These are phyloP conservation scores for Pichia thaimueangensis DNA, from an alignment of 805 yeast species.

Conservation along the genomic window DNA sequence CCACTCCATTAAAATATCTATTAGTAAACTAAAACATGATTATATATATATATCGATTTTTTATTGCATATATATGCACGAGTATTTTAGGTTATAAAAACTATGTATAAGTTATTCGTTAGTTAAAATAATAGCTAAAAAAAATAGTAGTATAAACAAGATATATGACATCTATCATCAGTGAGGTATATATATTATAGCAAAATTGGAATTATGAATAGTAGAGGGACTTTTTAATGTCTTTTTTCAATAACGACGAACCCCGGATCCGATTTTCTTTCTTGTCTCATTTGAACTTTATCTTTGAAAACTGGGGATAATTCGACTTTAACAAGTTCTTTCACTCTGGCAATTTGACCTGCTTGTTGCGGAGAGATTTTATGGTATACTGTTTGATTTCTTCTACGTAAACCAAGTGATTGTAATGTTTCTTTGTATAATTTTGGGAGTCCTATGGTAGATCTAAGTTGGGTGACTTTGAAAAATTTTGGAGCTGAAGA, in stretches of 20 bases:
- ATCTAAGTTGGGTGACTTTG: constrained; percentile 71
- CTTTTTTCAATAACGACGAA: constrained; percentile 39
- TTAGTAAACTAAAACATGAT: no score
- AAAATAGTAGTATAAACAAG: no score
- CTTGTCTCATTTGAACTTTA: constrained; percentile 43
- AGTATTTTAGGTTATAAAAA: no score
- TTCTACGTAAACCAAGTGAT: constrained; percentile 66
- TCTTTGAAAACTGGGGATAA: constrained; percentile 50
- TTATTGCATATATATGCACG: no score
- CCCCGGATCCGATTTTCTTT: constrained; percentile 62
- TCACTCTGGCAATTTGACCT: constrained; percentile 74
- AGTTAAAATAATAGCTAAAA: no score
- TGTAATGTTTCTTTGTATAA: constrained; percentile 55
- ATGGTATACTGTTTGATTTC: constrained; percentile 71
- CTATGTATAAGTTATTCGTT: no score
- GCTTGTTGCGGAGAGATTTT: constrained; percentile 73
- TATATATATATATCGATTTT: no score
- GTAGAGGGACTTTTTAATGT: constrained; percentile 1
- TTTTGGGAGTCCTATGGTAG: constrained; percentile 81
- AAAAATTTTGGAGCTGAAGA: constrained; percentile 32
- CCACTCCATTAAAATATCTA: no score
- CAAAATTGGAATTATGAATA: no score
- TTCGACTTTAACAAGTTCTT: constrained; percentile 82
- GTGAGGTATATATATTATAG: no score
- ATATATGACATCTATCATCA: no score